These are phyloP conservation scores for Debaryomyces singareniensis DNA, from an alignment of 1,139 yeast genomes.

Conservation along the genomic window DNA sequence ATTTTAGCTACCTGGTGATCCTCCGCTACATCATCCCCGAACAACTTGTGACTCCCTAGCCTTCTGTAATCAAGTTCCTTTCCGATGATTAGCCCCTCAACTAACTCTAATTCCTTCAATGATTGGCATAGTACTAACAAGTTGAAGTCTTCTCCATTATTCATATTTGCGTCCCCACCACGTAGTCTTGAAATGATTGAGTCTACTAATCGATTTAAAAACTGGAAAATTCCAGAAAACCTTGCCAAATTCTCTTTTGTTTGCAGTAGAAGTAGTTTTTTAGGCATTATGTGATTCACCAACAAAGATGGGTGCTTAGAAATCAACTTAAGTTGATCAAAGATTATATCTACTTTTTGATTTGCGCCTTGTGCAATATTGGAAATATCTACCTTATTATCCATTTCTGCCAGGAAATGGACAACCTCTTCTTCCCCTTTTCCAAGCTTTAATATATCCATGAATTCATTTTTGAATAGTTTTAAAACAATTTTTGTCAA, in stretches of 20 bases:
- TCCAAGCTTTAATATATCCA: constrained; percentile 19
- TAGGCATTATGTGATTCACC: constrained; percentile 72
- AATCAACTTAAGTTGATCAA: constrained; percentile 44
- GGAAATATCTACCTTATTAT: constrained; percentile 7
- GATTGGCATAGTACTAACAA: constrained; percentile 54
- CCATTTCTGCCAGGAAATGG: constrained; percentile 22
- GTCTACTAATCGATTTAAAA: constrained; percentile 47
- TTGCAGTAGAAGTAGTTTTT: constrained; percentile 57
- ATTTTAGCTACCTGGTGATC: constrained; percentile 3
- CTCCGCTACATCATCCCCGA: constrained; percentile 28
- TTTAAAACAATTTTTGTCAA: constrained; percentile 47
- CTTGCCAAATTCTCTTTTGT: constrained; percentile 48
- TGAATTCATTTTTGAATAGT: constrained; percentile 43
- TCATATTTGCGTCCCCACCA: constrained; percentile 5
- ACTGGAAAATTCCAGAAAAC: constrained; percentile 54
- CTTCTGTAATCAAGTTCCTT: constrained; percentile 51
- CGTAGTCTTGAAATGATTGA: constrained; percentile 13
- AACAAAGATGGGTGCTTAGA: constrained; percentile 61
- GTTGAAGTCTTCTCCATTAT: constrained; percentile 9
- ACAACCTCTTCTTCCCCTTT: constrained; percentile 29
- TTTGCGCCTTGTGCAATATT: constrained; percentile 3
- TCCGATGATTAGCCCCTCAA: constrained; percentile 64
- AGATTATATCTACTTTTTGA: constrained; percentile 26
- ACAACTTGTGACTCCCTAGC: constrained; percentile 54
- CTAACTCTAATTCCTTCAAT: constrained; percentile 61